These are phyloP conservation scores for Clathrus columnatus DNA, from an alignment of 768 basidiomycete species.

Conservation along the genomic window DNA sequence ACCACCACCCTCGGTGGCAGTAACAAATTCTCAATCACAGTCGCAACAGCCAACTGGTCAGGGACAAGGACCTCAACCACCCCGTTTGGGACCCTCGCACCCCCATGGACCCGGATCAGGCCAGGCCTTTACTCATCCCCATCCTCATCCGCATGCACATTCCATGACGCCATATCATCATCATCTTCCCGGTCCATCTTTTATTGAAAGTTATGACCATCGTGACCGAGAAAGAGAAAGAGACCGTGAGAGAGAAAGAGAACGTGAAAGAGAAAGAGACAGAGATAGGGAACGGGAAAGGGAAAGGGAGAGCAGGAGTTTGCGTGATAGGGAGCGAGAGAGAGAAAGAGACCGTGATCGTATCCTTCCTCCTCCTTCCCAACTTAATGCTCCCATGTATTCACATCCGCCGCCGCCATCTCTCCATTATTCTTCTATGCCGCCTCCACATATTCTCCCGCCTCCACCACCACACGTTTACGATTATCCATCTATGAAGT, in stretches of 20 bases:
- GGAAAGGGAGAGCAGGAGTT: constrained; percentile 15
- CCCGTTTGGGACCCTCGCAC: not conserved
- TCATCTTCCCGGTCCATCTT: constrained; percentile 16
- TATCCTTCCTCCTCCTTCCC: constrained; percentile 15
- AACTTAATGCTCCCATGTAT: constrained; percentile 16
- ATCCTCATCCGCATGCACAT: constrained; percentile 11
- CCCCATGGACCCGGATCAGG: constrained; percentile 26
- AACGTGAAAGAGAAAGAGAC: constrained; percentile 1
- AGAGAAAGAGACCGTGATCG: constrained; percentile 16
- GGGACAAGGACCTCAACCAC: constrained; percentile 18
- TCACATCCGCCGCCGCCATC: constrained; percentile 15
- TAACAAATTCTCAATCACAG: constrained; percentile 8
- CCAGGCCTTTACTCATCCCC: not conserved
- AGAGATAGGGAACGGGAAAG: constrained; percentile 11
- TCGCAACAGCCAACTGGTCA: constrained; percentile 16
- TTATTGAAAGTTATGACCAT: constrained; percentile 14
- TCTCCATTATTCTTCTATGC: constrained; percentile 13
- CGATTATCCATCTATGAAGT: constrained; percentile 15
- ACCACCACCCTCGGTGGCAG: constrained; percentile 20
- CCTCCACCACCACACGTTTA: constrained; percentile 14
- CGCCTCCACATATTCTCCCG: constrained; percentile 11
- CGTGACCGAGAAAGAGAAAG: constrained; percentile 20
- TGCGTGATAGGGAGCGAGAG: constrained; percentile 14
- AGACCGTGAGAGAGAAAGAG: constrained; percentile 18
- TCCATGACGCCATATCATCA: constrained; percentile 16